phyloP scores from a whole-genome alignment of 352 stramenopile species.

The Globisporangium rhizosaccharum region DNA sequence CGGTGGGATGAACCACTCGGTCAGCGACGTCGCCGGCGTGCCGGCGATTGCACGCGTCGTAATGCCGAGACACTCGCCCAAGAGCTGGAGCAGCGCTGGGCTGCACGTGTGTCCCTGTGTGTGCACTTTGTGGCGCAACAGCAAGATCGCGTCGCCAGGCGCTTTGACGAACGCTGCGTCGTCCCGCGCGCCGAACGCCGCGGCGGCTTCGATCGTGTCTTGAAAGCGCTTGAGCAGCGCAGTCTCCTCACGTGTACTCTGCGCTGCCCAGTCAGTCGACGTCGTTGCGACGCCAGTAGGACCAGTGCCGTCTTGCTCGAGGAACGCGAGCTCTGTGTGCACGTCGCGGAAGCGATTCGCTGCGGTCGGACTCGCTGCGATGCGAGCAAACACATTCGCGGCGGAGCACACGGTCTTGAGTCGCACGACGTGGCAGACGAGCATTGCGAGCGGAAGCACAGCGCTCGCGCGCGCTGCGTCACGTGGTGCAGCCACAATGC shows the following conservation, averaged over 20 bases:
- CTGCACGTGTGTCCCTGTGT: constrained; percentile 4
- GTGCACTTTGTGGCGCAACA: constrained; percentile 1
- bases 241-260: neutral
- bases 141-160: neutral
- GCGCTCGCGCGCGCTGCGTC: neutral
- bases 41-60: too few relatives aligned
- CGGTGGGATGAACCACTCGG: constrained; percentile 66
- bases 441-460: neutral
- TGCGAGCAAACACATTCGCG: neutral
- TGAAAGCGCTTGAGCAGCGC: neutral
- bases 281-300: neutral
- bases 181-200: neutral
- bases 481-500: neutral
- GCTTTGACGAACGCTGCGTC: neutral
- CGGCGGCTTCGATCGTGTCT: neutral
- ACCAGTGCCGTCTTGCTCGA: neutral
- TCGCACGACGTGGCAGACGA: neutral
- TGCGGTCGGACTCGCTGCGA: neutral
- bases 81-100: neutral
- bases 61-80: neutral
- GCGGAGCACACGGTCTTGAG: neutral
- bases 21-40: neutral
- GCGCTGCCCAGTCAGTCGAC: neutral
- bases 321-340: constrained; percentile 1
- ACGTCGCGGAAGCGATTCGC: constrained; percentile 2